Conservation (phyloP, 495 filamentous ascomycete genomes). For the Talaromyces adpressus region DNA sequence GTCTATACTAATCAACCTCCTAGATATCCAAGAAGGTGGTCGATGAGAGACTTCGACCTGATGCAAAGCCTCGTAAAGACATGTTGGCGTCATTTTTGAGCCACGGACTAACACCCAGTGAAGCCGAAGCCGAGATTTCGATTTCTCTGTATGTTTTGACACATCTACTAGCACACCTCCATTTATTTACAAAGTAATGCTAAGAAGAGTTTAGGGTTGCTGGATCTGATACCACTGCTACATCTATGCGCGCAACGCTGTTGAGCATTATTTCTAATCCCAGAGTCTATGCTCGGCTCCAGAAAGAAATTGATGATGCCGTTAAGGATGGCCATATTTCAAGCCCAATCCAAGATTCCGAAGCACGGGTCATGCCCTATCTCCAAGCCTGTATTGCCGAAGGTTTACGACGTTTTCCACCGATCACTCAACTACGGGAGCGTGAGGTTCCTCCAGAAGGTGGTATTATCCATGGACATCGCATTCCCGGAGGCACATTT, state of each 20-base stretch:
- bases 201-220: too few species aligned
- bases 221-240: too few species aligned
- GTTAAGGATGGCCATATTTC: constrained; percentile 25
- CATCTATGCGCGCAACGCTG: constrained; percentile 15
- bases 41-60: too few species aligned
- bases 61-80: constrained; percentile 5
- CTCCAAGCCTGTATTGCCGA: constrained; percentile 49
- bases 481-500: constrained; percentile 47
- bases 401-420: constrained; percentile 42
- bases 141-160: neutral
- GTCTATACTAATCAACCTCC: too few species aligned
- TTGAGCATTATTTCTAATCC: constrained; percentile 38
- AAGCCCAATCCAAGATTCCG: constrained; percentile 28
- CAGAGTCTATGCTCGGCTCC: constrained; percentile 28
- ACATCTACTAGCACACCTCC: too few species aligned
- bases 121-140: too few species aligned
- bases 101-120: constrained; percentile 8
- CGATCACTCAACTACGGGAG: constrained; percentile 43
- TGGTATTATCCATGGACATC: constrained; percentile 37
- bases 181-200: too few species aligned
- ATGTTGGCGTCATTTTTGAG: constrained; percentile 19
- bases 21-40: too few species aligned
- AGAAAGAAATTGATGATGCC: constrained; percentile 37
- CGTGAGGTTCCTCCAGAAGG: constrained; percentile 57
- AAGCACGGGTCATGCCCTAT: constrained; percentile 33